phyloP scores from a whole-genome alignment of 352 stramenopile genomes.

The Phytophthora rubi region DNA sequence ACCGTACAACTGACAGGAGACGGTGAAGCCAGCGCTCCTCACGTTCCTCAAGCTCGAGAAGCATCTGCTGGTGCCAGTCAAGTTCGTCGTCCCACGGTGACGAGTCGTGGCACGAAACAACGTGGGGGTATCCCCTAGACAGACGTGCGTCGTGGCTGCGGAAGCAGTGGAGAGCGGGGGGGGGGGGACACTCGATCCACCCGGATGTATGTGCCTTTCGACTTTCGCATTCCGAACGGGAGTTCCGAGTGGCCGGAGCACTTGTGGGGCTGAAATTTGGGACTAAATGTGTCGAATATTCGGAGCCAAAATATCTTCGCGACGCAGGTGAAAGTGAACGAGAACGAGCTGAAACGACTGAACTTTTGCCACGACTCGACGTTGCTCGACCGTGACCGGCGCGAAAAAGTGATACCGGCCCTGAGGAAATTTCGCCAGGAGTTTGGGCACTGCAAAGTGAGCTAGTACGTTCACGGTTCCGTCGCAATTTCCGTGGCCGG shows the following conservation, averaged over 20 bases:
- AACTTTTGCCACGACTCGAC: no score
- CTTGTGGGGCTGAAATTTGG: constrained; percentile 35
- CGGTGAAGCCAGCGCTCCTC: background rate
- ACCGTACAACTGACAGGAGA: background rate
- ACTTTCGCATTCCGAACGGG: constrained; percentile 15
- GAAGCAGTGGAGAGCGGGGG: no score
- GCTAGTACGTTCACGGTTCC: constrained; percentile 37
- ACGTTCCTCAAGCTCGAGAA: background rate
- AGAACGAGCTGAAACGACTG: no score
- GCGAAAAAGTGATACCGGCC: no score
- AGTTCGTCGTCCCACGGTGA: background rate
- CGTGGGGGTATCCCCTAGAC: no score
- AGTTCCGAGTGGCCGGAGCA: constrained; percentile 21
- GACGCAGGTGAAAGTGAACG: no score
- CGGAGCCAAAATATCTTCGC: constrained; percentile 17
- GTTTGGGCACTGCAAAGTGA: constrained; percentile 42
- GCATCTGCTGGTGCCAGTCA: background rate
- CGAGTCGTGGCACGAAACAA: no score
- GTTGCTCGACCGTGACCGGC: no score
- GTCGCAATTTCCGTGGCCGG: constrained; percentile 35
- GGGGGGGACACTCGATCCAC: background rate
- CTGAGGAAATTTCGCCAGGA: background rate
- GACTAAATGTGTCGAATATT: background rate
- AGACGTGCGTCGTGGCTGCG: no score
- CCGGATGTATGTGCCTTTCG: constrained; percentile 21